Evolutionary conservation across 768 basidiomycete species (phyloP).

Genomic region (Rhodotorula diobovata): DNA sequence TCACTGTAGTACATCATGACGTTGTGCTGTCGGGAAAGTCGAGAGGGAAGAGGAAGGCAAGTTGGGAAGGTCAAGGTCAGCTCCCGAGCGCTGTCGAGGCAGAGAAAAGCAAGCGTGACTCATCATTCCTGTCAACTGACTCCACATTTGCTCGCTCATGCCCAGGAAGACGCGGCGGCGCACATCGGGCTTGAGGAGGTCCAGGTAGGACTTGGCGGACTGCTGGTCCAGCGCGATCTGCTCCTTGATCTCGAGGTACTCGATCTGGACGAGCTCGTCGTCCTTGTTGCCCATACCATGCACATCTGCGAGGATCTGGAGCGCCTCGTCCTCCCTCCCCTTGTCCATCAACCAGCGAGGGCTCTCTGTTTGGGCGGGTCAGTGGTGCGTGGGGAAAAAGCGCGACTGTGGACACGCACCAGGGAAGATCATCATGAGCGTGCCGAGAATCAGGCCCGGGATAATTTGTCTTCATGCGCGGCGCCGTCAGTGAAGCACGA

Average conservation of each 20-base stretch:
- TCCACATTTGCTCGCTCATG: conserved; percentile 68
- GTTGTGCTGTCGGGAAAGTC: no score
- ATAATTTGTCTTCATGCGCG: no score
- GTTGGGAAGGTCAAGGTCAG: no score
- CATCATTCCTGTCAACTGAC: conserved; percentile 48
- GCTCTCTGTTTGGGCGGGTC: background rate
- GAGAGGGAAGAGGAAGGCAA: no score
- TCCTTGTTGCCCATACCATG: conserved; percentile 61
- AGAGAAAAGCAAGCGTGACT: no score
- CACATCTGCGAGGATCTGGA: conserved; percentile 68
- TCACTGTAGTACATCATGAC: conserved; percentile 63
- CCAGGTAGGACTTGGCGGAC: conserved; percentile 57
- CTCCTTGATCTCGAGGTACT: conserved; percentile 51
- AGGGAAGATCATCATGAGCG: conserved; percentile 65
- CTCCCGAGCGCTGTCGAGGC: no score
- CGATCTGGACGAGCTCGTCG: conserved; percentile 63
- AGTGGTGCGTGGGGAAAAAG: background rate
- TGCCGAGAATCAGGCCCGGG: conserved; percentile 64
- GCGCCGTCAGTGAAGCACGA: no score
- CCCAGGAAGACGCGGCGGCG: conserved; percentile 69
- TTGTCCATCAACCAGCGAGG: conserved; percentile 1
- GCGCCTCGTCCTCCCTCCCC: conserved; percentile 53
- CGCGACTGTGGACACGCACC: conserved; percentile 39
- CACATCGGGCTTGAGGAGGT: conserved; percentile 63
- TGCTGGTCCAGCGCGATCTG: no score